These are phyloP conservation scores for Brassica napus DNA, from an alignment of 345 rosid species.

Conservation along the genomic window DNA sequence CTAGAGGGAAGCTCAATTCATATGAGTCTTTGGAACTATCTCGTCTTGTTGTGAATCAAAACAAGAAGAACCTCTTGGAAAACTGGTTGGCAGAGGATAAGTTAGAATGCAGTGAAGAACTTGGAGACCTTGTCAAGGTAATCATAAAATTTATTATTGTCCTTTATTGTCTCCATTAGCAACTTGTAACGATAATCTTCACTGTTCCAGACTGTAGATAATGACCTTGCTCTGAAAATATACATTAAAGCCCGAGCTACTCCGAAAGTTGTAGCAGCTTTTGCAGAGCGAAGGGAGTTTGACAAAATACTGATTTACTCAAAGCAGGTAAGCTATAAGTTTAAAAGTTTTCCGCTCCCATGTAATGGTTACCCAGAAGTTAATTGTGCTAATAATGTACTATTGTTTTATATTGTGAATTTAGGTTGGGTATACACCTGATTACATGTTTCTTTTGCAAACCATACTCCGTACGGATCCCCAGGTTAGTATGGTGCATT, in stretches of 20 bases:
- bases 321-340: conserved; percentile 67
- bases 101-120: conserved; percentile 98
- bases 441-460: conserved; percentile 98
- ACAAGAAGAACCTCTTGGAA: conserved; percentile 98
- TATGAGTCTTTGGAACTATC: conserved; percentile 98
- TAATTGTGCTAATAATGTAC: conserved; percentile 18
- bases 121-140: conserved; percentile 99
- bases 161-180: conserved; percentile 13
- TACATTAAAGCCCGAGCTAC: conserved; percentile 99
- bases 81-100: conserved; percentile 99
- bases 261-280: conserved; percentile 99
- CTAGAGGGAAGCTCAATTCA: conserved; percentile 94
- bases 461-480: conserved; percentile 98
- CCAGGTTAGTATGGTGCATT: conserved; percentile 60
- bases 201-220: conserved; percentile 88
- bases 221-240: conserved; percentile 97
- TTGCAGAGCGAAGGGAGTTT: conserved; percentile 98
- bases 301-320: conserved; percentile 96
- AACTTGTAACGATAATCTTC: conserved; percentile 19
- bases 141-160: conserved; percentile 31
- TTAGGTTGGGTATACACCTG: conserved; percentile 99
- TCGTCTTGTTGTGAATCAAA: conserved; percentile 98
- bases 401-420: conserved; percentile 30
- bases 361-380: conserved; percentile 10
- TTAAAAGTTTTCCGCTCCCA: background rate